Evolutionary conservation across 2,329 filamentous ascomycete species (phyloP).

Genomic region (Fusarium poae): DNA sequence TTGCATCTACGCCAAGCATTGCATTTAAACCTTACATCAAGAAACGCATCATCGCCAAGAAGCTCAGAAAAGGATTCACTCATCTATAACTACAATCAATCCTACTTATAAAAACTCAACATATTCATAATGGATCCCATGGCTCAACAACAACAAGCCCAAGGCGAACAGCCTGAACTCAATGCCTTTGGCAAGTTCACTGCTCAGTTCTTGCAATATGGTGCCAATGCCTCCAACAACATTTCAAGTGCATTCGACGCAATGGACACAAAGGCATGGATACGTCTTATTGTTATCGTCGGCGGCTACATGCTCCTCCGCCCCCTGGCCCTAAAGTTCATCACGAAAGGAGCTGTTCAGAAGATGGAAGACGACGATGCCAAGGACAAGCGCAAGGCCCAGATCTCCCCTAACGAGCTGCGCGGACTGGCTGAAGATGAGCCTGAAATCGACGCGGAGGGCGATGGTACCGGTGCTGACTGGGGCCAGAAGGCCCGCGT

Average conservation of each 20-base stretch:
- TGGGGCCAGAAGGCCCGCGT: slow-evolving; percentile 80
- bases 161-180: slow-evolving; percentile 49
- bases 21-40: neutral
- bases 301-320: slow-evolving; percentile 80
- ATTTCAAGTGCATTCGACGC: slow-evolving; percentile 62
- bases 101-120: neutral
- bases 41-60: neutral
- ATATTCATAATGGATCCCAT: slow-evolving; percentile 42
- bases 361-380: slow-evolving; percentile 71
- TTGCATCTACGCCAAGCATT: slow-evolving; percentile 7
- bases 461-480: slow-evolving; percentile 63
- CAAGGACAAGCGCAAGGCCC: slow-evolving; percentile 66
- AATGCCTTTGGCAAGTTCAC: slow-evolving; percentile 53
- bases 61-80: neutral
- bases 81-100: neutral
- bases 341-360: slow-evolving; percentile 72
- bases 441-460: slow-evolving; percentile 62
- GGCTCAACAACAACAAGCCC: slow-evolving; percentile 47
- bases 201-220: slow-evolving; percentile 53
- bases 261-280: slow-evolving; percentile 67
- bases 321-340: slow-evolving; percentile 78
- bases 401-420: slow-evolving; percentile 74
- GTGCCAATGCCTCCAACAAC: slow-evolving; percentile 61
- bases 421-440: slow-evolving; percentile 69
- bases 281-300: slow-evolving; percentile 79